Percentiles rank a stretch among this genome's conserved stretches.
Conservation (phyloP, 2,329 filamentous ascomycete species). For the Fusarium dimerum region DNA sequence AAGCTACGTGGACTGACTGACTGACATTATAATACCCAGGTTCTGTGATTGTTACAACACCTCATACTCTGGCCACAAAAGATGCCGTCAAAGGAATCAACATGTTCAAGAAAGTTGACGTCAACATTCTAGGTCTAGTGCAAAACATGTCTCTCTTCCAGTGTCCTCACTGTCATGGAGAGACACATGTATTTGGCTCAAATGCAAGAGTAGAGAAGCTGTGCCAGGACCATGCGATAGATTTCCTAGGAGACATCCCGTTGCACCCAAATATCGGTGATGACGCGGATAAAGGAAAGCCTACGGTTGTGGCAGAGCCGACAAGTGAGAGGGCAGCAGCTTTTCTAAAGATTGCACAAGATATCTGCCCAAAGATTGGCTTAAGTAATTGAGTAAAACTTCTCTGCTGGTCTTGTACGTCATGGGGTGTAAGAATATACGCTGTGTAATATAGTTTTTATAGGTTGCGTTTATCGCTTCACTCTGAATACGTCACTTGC, state of each 20-base stretch:
- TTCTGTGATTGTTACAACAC: conserved; percentile 86
- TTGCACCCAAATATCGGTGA: conserved; percentile 84
- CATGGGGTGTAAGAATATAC: conserved; percentile 3
- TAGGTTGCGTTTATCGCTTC: conserved; percentile 11
- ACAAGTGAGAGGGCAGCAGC: conserved; percentile 69
- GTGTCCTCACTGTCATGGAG: conserved; percentile 75
- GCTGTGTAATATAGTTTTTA: neutral
- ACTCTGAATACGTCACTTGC: too few relatives aligned
- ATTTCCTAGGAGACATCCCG: conserved; percentile 86
- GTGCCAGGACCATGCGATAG: conserved; percentile 71
- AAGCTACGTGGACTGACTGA: neutral
- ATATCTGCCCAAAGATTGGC: conserved; percentile 49
- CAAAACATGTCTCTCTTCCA: conserved; percentile 89
- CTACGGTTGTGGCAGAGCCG: conserved; percentile 87
- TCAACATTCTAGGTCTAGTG: conserved; percentile 82
- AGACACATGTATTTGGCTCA: conserved; percentile 74
- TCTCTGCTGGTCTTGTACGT: conserved; percentile 6
- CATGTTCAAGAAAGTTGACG: conserved; percentile 85
- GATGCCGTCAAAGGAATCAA: conserved; percentile 90
- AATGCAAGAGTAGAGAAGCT: conserved; percentile 65
- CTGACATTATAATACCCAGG: conserved; percentile 43
- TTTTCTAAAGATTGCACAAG: conserved; percentile 70
- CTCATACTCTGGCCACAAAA: conserved; percentile 88
- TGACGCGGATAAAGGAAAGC: conserved; percentile 83
- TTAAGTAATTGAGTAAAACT: conserved; percentile 18